Evolutionary conservation across 148 eudicot genomes (phyloP), one percentile per base, ranked within the genome.

Genomic region (Silene uniflora): DNA sequence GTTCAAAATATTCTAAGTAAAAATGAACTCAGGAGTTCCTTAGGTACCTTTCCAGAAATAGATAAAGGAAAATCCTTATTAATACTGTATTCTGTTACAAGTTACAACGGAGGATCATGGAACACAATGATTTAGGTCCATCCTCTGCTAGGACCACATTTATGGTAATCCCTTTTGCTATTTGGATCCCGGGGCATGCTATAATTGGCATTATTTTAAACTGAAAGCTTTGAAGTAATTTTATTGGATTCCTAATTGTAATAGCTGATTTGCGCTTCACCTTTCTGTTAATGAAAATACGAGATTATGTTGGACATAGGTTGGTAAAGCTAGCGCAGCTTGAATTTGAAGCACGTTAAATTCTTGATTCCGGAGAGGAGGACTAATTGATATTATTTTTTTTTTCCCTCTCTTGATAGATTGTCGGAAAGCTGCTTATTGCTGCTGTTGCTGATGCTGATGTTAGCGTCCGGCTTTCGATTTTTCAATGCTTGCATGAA

Each of bases 381-480:
- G 14, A 68, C 6, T 8, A 61, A 73, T 23, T 72, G 7, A 56
- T 24, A 11, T 13, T n/a, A 17, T 58, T 17, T 82, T 75, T 16
- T 68, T 73, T 35, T 68, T 73, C 25, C 72, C 44, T 64, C 74
- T 27, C 71, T 47, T 27, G 42, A 76, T 89, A 95, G 98, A 88
- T 95, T 81, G 90, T 95, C 83, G 93, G 88, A 76, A 95, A 90
- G 85, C 91, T 95, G 80, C 96, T 95, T 54, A 87, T 88, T 73
- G 90, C 91, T 61, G 99, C 98, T 64, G 98, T 95, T 61, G 99
- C 99, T 47, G 99, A 95, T 86, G 94, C 97, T 83, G 97, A 92
- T 86, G 98, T 90, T 80, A 85, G 79, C 72, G 99, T 95, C 56
- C 87, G 99, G 46, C 81, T 81, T 67, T 92, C 99, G 54, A 89